Conservation (phyloP, 2,329 filamentous ascomycete genomes). For the Cordyceps militaris region DNA sequence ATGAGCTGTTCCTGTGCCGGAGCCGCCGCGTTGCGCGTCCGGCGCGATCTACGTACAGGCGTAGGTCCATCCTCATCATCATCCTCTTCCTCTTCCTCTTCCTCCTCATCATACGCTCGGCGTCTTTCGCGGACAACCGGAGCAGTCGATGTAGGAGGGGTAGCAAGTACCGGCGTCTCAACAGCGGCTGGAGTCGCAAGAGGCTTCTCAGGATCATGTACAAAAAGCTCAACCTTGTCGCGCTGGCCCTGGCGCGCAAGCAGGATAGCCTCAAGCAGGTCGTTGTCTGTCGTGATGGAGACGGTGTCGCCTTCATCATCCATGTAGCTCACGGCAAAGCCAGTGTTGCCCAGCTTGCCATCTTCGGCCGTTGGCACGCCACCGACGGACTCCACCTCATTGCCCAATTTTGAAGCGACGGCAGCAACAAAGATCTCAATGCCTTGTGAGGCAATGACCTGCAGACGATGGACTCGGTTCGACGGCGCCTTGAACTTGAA, state of each 20-base stretch:
- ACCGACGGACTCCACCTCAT: constrained; percentile 76
- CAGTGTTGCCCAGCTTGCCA: constrained; percentile 65
- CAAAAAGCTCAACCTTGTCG: constrained; percentile 96
- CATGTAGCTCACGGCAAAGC: constrained; percentile 90
- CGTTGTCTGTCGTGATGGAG: constrained; percentile 91
- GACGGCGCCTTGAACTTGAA: constrained; percentile 99
- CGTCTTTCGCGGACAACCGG: constrained; percentile 45
- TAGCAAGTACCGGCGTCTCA: constrained; percentile 34
- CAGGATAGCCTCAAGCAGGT: constrained; percentile 82
- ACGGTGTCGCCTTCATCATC: constrained; percentile 97
- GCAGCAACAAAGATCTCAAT: constrained; percentile 70
- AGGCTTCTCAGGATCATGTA: constrained; percentile 88
- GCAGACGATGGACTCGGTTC: constrained; percentile 86
- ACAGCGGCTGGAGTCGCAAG: constrained; percentile 58
- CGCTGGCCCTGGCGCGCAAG: constrained; percentile 69
- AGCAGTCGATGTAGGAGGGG: constrained; percentile 42
- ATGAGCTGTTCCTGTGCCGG: constrained; percentile 69
- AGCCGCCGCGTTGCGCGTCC: constrained; percentile 29
- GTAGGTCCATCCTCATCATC: constrained; percentile 33
- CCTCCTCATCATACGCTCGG: constrained; percentile 42
- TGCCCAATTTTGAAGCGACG: constrained; percentile 77
- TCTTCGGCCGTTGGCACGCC: constrained; percentile 72
- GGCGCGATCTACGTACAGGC: constrained; percentile 29
- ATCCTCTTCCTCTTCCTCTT: constrained; percentile 44
- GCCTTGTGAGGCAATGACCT: constrained; percentile 73